Conservation (phyloP, 2,329 filamentous ascomycete species). For the Penicillium sp. region DNA sequence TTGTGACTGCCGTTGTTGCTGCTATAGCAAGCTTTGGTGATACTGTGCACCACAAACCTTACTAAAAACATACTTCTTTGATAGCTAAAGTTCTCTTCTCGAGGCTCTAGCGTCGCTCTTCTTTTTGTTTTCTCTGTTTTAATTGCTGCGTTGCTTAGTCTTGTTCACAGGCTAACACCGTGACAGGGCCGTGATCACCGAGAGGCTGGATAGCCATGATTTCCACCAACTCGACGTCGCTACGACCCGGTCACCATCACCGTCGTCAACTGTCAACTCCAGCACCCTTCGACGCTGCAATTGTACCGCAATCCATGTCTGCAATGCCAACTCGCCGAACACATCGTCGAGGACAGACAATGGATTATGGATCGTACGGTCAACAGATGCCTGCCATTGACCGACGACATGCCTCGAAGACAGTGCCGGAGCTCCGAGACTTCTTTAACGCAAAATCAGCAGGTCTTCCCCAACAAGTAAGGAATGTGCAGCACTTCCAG, state of each 20-base stretch:
- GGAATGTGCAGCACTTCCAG: conserved; percentile 24
- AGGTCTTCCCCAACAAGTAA: conserved; percentile 20
- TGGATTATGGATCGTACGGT: conserved; percentile 69
- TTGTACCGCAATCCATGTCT: conserved; percentile 57
- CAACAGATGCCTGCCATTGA: conserved; percentile 37
- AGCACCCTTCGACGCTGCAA: conserved; percentile 68
- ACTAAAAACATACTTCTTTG: background rate
- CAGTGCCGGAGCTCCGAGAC: conserved; percentile 28
- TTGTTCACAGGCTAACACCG: conserved; percentile 49
- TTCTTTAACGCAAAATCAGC: conserved; percentile 33
- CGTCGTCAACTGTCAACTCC: conserved; percentile 87
- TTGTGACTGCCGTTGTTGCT: background rate
- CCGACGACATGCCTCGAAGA: conserved; percentile 24
- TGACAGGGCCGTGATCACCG: conserved; percentile 60
- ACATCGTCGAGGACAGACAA: conserved; percentile 82
- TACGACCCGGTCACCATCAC: conserved; percentile 72
- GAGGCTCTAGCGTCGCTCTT: conserved; percentile 21
- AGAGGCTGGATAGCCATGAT: conserved; percentile 33
- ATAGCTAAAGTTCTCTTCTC: conserved; percentile 4
- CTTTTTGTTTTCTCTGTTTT: conserved; percentile 16
- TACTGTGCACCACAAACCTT: background rate
- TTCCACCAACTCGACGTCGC: conserved; percentile 23
- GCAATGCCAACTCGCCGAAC: conserved; percentile 48
- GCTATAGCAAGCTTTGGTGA: background rate
- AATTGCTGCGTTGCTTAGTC: conserved; percentile 37